Evolutionary conservation across 2,329 filamentous ascomycete genomes (phyloP).

Genomic region (Zalaria sp.): DNA sequence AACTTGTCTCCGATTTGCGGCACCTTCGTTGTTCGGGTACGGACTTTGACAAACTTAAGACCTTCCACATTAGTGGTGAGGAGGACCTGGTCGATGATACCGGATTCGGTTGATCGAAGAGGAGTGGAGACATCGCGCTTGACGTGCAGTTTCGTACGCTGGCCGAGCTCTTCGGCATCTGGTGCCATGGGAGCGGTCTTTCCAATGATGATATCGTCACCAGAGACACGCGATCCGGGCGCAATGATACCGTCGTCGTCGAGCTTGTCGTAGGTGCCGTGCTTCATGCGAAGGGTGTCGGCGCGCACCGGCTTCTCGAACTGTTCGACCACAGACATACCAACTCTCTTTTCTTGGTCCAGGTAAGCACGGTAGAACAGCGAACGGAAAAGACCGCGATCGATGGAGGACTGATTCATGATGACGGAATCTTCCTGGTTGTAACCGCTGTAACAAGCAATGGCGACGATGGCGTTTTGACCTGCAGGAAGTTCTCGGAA

Average conservation of each 20-base stretch:
- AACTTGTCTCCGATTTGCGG: slow-evolving; percentile 99
- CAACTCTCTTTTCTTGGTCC: slow-evolving; percentile 91
- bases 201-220: slow-evolving; percentile 97
- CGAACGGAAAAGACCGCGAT: slow-evolving; percentile 92
- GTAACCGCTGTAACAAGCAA: slow-evolving; percentile 94
- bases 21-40: slow-evolving; percentile 92
- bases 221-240: slow-evolving; percentile 85
- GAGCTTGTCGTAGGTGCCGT: slow-evolving; percentile 58
- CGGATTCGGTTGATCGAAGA: slow-evolving; percentile 86
- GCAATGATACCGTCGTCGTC: slow-evolving; percentile 93
- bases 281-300: slow-evolving; percentile 84
- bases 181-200: slow-evolving; percentile 93
- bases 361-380: slow-evolving; percentile 96
- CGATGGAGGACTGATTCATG: slow-evolving; percentile 99
- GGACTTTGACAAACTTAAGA: slow-evolving; percentile 90
- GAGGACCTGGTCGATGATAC: slow-evolving; percentile 87
- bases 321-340: slow-evolving; percentile 79
- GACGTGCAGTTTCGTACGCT: slow-evolving; percentile 76
- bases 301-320: slow-evolving; percentile 90
- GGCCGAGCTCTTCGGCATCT: slow-evolving; percentile 85
- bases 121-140: slow-evolving; percentile 95
- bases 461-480: slow-evolving; percentile 96
- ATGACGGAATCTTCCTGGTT: slow-evolving; percentile 99
- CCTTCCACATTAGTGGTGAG: slow-evolving; percentile 92
- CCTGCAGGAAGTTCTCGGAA: slow-evolving; percentile 95